These are phyloP conservation scores for Rhizopogon vinicolor DNA, from an alignment of 768 basidiomycete genomes.

Conservation along the genomic window DNA sequence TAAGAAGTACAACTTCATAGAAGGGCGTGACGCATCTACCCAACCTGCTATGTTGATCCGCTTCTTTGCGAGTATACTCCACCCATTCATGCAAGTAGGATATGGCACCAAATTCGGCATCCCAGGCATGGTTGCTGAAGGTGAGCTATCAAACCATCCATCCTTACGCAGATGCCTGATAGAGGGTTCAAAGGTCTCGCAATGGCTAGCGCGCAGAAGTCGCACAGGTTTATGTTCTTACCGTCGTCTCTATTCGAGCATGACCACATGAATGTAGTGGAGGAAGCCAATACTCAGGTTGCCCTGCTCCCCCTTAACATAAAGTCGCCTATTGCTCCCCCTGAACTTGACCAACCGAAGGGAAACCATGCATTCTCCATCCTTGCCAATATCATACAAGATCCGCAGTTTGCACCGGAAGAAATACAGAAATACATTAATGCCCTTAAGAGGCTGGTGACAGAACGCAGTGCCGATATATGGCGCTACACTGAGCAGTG, in stretches of 20 bases:
- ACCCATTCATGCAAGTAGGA: slow-evolving; percentile 60
- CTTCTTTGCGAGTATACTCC: slow-evolving; percentile 44
- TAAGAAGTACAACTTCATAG: slow-evolving; percentile 19
- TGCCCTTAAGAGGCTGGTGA: slow-evolving; percentile 10
- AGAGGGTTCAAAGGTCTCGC: slow-evolving; percentile 18
- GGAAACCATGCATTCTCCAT: slow-evolving; percentile 41
- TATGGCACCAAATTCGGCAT: slow-evolving; percentile 61
- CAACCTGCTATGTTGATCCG: slow-evolving; percentile 54
- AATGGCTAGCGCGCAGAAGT: slow-evolving; percentile 17
- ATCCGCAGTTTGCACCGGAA: slow-evolving; percentile 28
- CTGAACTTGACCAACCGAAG: background rate
- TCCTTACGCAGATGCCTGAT: background rate
- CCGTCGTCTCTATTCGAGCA: slow-evolving; percentile 8
- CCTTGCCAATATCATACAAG: slow-evolving; percentile 46
- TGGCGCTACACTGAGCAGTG: slow-evolving; percentile 33
- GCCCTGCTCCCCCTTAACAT: slow-evolving; percentile 7
- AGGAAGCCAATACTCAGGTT: slow-evolving; percentile 3
- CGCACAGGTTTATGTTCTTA: slow-evolving; percentile 33
- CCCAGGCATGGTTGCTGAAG: slow-evolving; percentile 60
- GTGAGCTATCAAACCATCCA: slow-evolving; percentile 22
- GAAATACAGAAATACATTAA: slow-evolving; percentile 11
- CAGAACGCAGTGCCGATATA: background rate
- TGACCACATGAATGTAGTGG: background rate
- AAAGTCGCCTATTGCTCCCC: background rate
- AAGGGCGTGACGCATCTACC: slow-evolving; percentile 5